Base-by-base conservation (phyloP, 2,329 filamentous ascomycete species). In the Diaporthe longicolla region DNA sequence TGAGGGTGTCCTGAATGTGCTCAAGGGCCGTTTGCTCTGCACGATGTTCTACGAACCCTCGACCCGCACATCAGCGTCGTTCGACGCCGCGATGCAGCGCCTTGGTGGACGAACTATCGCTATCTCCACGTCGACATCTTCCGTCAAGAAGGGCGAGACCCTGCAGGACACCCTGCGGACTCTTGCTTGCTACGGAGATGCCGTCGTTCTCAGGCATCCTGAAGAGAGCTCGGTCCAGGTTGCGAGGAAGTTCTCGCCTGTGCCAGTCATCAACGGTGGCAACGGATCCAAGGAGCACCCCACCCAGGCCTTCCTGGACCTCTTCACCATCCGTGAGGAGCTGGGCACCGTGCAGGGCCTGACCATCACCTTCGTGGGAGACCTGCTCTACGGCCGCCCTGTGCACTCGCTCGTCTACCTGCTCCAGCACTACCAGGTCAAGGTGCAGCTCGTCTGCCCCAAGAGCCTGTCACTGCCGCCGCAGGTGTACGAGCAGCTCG, bases 31-130 rank as follows among this genome's bases (percentile, higher is more conserved):
- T 59, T 91, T 99, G 17, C 89, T 99, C 50, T 95, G 93, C 85
- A 97, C 94, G 2, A 91, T 99, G 86, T 99, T 99, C 89, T 99
- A 95, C 84, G 97, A 99, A 88, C 97, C 97, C 2, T 98, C 96
- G 0, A 99, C 97, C 3, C 91, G 97, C 71, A 99, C 97, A 7
- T 98, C 96, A 17, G 92, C 94, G 50, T 99, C 97, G 4, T 99
- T 99, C 79, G 97, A 99, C 81, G 94, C 96, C 73, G 97, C 97
- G 55, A 99, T 99, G 97, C 97, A 99, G 88, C 93, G 97, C 70
- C 92, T 99, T 7, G 97, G 97, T 78, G 97, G 97, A 63, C 91
- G 95, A 65, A 96, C 93, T 4, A 89, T 99, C 71, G 89, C 92
- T 70, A 92, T 98, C 80, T 88, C 95, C 54, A 97, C 96, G 3